phyloP scores from a whole-genome alignment of 176 grass and related monocot genomes.

The Miscanthus lutarioriparius region DNA sequence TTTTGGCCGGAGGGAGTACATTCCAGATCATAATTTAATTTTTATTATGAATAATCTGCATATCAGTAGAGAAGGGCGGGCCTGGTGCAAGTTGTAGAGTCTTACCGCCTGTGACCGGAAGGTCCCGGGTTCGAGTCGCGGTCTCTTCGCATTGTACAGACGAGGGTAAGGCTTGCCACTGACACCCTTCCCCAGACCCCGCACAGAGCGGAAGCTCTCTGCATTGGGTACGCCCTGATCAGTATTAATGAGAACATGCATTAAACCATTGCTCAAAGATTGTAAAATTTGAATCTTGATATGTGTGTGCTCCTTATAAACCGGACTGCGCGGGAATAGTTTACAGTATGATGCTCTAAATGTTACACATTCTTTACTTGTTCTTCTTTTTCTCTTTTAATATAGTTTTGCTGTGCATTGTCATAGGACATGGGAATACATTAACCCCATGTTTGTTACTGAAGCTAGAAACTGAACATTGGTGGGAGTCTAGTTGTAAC shows the following conservation, averaged over 20 bases:
- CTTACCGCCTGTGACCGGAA: too few relatives aligned
- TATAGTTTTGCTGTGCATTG: constrained; percentile 25
- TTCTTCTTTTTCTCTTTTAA: constrained; percentile 17
- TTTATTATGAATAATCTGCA: constrained; percentile 16
- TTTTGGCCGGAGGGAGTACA: neutral
- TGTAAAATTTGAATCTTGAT: neutral
- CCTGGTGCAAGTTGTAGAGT: too few relatives aligned
- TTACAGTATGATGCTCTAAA: neutral
- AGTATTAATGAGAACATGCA: neutral
- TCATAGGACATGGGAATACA: neutral
- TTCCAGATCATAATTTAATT: neutral
- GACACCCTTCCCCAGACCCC: too few relatives aligned
- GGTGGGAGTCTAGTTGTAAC: constrained; percentile 77
- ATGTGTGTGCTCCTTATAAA: neutral
- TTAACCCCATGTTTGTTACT: constrained; percentile 50
- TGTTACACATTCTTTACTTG: neutral
- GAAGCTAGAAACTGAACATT: constrained; percentile 97
- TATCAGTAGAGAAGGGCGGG: too few relatives aligned
- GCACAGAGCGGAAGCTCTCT: too few relatives aligned
- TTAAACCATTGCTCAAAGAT: neutral
- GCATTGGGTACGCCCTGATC: too few relatives aligned
- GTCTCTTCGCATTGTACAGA: too few relatives aligned
- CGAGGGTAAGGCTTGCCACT: too few relatives aligned
- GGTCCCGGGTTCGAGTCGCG: too few relatives aligned
- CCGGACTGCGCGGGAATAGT: neutral